A percentile compares a stretch with the other conserved stretches of the same genome.
Evolutionary conservation across 306 rosid species (phyloP).

Genomic region (Cercis canadensis): DNA sequence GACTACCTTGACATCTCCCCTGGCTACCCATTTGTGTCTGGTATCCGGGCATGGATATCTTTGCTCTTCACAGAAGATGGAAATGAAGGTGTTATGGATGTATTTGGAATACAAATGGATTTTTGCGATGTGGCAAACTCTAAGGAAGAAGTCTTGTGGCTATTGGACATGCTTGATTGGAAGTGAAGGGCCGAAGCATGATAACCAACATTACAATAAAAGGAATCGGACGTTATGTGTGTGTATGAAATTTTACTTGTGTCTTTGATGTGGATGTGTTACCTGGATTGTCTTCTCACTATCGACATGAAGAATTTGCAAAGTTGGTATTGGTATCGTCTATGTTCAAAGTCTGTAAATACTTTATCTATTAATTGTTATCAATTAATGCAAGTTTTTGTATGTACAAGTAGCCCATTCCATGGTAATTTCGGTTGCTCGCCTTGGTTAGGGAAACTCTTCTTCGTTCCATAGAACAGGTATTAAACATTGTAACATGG

Average conservation of each 20-base stretch:
- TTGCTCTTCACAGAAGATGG: constrained; percentile 84
- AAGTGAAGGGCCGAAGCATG: constrained; percentile 53
- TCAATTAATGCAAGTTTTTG: constrained; percentile 2
- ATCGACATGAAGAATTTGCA: constrained; percentile 6
- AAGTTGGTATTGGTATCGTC: constrained; percentile 18
- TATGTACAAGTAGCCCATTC: too few relatives aligned
- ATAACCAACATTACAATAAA: constrained; percentile 11
- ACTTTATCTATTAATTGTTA: constrained; percentile 5
- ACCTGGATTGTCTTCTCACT: constrained; percentile 6
- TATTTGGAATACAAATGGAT: constrained; percentile 93
- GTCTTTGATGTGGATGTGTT: constrained; percentile 12
- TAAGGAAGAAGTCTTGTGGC: constrained; percentile 88
- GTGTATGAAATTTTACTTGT: constrained; percentile 14
- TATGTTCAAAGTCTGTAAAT: constrained; percentile 30
- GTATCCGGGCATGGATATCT: constrained; percentile 90
- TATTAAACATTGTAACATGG: neutral
- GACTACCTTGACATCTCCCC: constrained; percentile 91
- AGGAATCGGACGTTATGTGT: constrained; percentile 23
- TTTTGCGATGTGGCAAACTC: constrained; percentile 91
- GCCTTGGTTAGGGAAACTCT: neutral
- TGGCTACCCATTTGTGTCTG: constrained; percentile 68
- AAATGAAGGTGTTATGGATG: constrained; percentile 71
- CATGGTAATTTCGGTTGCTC: neutral
- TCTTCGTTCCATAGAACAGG: neutral
- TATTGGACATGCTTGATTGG: constrained; percentile 96